A percentile compares a stretch with the other conserved stretches of the same genome.
phyloP scores from a whole-genome alignment of 2,329 filamentous ascomycete species.

The Trichoderma endophyticum region DNA sequence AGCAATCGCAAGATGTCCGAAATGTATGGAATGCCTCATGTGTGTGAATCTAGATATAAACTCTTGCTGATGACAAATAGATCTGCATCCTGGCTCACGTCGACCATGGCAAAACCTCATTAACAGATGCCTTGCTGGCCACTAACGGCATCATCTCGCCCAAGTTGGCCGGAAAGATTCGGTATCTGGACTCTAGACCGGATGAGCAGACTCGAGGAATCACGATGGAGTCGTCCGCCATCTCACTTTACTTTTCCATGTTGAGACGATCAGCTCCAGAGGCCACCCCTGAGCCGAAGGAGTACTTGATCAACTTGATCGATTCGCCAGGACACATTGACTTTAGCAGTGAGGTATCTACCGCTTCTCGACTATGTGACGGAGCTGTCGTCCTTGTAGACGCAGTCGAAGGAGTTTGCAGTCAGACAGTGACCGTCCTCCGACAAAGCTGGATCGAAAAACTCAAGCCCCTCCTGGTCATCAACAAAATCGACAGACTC shows the following conservation, averaged over 20 bases:
- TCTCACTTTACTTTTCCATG: slow-evolving; percentile 94
- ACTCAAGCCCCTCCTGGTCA: slow-evolving; percentile 87
- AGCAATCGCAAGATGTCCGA: slow-evolving; percentile 81
- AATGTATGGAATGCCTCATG: slow-evolving; percentile 62
- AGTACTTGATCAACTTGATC: slow-evolving; percentile 96
- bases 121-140: slow-evolving; percentile 92
- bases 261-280: slow-evolving; percentile 69
- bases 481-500: slow-evolving; percentile 97
- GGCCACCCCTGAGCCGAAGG: slow-evolving; percentile 67
- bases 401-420: slow-evolving; percentile 96
- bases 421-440: slow-evolving; percentile 94
- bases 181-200: slow-evolving; percentile 92
- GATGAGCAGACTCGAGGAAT: slow-evolving; percentile 96
- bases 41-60: not conserved
- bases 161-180: slow-evolving; percentile 95
- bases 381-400: slow-evolving; percentile 93
- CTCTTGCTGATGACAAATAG: slow-evolving; percentile 39
- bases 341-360: slow-evolving; percentile 97
- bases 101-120: slow-evolving; percentile 96
- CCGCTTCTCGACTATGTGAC: slow-evolving; percentile 89
- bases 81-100: slow-evolving; percentile 96
- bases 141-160: slow-evolving; percentile 99
- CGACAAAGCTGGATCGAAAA: slow-evolving; percentile 95
- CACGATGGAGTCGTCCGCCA: slow-evolving; percentile 99
- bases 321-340: slow-evolving; percentile 98